A percentile compares a stretch with the other conserved stretches of the same genome.
phyloP scores from a whole-genome alignment of 2,329 filamentous ascomycete genomes.

The Balansia obtecta region DNA sequence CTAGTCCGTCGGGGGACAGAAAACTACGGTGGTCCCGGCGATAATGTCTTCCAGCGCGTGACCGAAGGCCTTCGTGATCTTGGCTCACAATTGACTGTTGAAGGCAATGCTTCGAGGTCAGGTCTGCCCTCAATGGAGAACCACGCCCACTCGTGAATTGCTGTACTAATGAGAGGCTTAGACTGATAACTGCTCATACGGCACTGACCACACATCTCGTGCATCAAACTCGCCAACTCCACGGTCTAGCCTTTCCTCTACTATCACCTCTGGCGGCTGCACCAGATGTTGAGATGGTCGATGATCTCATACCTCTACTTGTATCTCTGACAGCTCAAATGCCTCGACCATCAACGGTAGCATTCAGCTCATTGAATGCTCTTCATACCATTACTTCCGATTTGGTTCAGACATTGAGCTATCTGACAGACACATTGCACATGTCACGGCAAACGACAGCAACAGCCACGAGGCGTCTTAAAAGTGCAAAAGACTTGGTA shows the following conservation, averaged over 20 bases:
- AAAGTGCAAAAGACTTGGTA: slow-evolving; percentile 73
- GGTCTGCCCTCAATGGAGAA: slow-evolving; percentile 6
- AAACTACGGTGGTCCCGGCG: slow-evolving; percentile 49
- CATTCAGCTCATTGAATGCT: slow-evolving; percentile 52
- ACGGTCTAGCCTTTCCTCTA: slow-evolving; percentile 58
- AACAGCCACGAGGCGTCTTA: slow-evolving; percentile 66
- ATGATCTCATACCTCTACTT: slow-evolving; percentile 57
- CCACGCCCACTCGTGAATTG: neutral
- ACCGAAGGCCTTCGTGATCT: slow-evolving; percentile 59
- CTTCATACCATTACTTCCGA: slow-evolving; percentile 61
- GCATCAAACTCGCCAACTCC: slow-evolving; percentile 64
- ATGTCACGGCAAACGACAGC: slow-evolving; percentile 85
- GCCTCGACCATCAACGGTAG: slow-evolving; percentile 49
- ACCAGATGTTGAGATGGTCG: slow-evolving; percentile 51
- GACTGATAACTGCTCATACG: slow-evolving; percentile 63
- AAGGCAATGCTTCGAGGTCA: slow-evolving; percentile 60
- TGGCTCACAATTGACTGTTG: slow-evolving; percentile 60
- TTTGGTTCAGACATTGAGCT: slow-evolving; percentile 67
- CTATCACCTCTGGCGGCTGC: slow-evolving; percentile 55
- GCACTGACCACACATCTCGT: slow-evolving; percentile 62
- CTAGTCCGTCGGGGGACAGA: slow-evolving; percentile 54
- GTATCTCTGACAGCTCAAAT: slow-evolving; percentile 52
- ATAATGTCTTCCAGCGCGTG: slow-evolving; percentile 56
- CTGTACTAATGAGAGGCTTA: slow-evolving; percentile 19
- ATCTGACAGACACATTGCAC: slow-evolving; percentile 81